Base-by-base conservation (phyloP, 345 rosid genomes). In the Limnanthes douglasii region DNA sequence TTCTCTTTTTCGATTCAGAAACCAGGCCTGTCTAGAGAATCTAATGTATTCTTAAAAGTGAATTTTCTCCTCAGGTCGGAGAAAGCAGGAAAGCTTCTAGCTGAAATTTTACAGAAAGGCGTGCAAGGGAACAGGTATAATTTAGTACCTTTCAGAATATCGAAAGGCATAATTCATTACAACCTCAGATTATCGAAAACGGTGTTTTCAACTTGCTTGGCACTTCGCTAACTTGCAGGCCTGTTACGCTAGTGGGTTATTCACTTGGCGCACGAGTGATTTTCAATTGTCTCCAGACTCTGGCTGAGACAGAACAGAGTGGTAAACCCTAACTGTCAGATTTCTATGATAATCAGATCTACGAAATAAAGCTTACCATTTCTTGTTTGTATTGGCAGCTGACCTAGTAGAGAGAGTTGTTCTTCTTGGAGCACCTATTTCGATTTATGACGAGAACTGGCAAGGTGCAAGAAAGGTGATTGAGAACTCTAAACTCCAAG, bases 221-320 rank as follows among this genome's bases (percentile, higher is more conserved):
- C 34, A 11, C 26, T 3, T 46, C 12, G 7, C 19, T 18, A 40
- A 54, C 43, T 45, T 40, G 41, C 59, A 88, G 98, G 72, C 98
- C 98, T 15, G 78, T 84, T 50, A 84, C 94, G 1, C 92, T 90
- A 5, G 66, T 84, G 48, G 95, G 95, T 27, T 90, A 55, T 41
- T 90, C 95, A 10, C 94, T 90, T 39, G 98, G 98, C 44, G 95
- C 95, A 8, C 72, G 95, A 21, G 82, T 80, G 37, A 65, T 90
- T 39, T 84, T 84, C 57, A 90, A 80, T 58, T 90, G 98, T 57
- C 94, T 90, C 16, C 69, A 90, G 47, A 39, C 58, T 40, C 59
- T 90, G 64, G 83, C 94, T 2, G 79, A 74, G 63, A 72, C 81
- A n/a, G 92, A 83, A 55, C 59, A 59, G 34, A 61, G 46, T 47